These are phyloP conservation scores for Spizellomyces punctatus DNA, from an alignment of 192 early-diverging fungal species.

Conservation along the genomic window DNA sequence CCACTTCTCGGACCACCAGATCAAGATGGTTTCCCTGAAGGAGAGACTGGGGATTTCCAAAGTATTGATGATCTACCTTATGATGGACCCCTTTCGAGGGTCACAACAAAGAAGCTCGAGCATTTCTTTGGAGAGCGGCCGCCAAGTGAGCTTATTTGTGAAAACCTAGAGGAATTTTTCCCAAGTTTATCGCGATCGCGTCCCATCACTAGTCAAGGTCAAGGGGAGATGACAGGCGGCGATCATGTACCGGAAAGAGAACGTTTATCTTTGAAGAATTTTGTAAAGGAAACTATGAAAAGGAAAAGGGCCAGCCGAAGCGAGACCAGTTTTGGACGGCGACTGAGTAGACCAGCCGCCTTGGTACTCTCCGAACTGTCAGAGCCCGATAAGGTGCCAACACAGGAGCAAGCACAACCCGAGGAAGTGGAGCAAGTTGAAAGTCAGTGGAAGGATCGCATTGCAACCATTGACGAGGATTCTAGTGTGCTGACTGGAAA, in stretches of 20 bases:
- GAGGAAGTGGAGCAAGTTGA: neutral
- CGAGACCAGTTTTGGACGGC: constrained; percentile 6
- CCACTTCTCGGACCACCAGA: constrained; percentile 16
- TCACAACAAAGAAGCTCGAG: constrained; percentile 51
- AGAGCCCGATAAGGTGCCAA: neutral
- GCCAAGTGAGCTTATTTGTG: constrained; percentile 86
- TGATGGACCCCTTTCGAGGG: neutral
- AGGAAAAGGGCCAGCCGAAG: constrained; percentile 6
- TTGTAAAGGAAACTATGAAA: constrained; percentile 18
- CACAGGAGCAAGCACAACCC: neutral
- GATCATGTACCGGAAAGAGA: neutral
- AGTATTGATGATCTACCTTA: neutral
- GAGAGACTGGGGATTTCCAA: neutral
- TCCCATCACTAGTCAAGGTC: neutral
- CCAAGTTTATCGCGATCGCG: constrained; percentile 19
- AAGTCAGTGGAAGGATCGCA: constrained; percentile 21
- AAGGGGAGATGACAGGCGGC: neutral
- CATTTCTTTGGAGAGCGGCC: constrained; percentile 95
- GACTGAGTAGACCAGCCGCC: neutral
- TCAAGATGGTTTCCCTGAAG: constrained; percentile 19
- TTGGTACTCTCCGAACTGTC: neutral
- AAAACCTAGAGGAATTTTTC: constrained; percentile 89
- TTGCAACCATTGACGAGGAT: constrained; percentile 23
- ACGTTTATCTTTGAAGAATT: constrained; percentile 9
- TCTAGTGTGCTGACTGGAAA: constrained; percentile 13